A percentile compares a stretch with the other conserved stretches of the same genome.
Conservation (phyloP, 2,329 filamentous ascomycete species). For the Exophiala oligosperma region DNA sequence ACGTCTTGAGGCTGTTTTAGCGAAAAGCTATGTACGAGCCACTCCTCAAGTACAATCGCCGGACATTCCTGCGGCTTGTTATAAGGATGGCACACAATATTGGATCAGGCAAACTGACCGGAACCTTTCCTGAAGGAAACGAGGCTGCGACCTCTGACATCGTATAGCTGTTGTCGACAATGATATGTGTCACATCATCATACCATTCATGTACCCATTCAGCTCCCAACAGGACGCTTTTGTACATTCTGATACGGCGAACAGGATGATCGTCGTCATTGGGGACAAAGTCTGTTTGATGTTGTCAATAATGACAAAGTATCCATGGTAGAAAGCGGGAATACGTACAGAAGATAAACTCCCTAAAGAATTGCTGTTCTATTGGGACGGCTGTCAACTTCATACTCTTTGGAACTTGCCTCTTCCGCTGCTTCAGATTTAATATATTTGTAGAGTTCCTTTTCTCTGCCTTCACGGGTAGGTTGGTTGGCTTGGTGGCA, state of each 20-base stretch:
- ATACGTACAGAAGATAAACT: constrained; percentile 57
- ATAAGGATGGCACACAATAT: background rate
- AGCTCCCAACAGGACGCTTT: constrained; percentile 73
- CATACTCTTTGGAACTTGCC: constrained; percentile 4
- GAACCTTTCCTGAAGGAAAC: constrained; percentile 26
- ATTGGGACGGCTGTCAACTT: constrained; percentile 46
- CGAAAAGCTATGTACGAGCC: constrained; percentile 67
- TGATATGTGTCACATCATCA: constrained; percentile 43
- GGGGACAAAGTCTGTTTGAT: constrained; percentile 67
- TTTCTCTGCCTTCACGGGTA: background rate
- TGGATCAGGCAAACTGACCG: constrained; percentile 41
- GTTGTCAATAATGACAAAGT: constrained; percentile 2
- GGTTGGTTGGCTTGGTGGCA: background rate
- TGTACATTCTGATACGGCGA: constrained; percentile 70
- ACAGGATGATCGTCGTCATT: constrained; percentile 71
- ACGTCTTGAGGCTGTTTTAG: constrained; percentile 61
- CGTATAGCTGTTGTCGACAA: constrained; percentile 65
- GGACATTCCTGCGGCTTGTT: constrained; percentile 7
- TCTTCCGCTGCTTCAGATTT: constrained; percentile 43
- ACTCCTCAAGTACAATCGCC: constrained; percentile 61
- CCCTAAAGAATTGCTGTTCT: constrained; percentile 59
- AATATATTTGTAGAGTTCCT: constrained; percentile 15
- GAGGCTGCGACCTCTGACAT: constrained; percentile 13
- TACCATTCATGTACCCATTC: constrained; percentile 63
- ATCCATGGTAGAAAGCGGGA: background rate